These are phyloP conservation scores for Dillenia turbinata DNA, from an alignment of 164 flowering plant genomes.

Conservation along the genomic window DNA sequence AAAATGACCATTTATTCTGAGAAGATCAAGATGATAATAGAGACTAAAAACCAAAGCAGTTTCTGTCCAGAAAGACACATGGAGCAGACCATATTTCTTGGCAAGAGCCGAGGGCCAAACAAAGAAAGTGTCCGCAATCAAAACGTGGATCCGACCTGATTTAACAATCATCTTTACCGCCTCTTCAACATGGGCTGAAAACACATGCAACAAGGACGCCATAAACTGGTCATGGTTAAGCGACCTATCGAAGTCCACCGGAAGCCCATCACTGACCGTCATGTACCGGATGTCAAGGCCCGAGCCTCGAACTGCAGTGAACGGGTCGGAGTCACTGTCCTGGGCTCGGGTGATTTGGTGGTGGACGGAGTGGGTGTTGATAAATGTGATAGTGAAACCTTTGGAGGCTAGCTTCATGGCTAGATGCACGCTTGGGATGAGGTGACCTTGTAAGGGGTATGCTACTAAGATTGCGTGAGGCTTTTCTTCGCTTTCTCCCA, in stretches of 20 bases:
- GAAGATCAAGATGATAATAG: conserved; percentile 67
- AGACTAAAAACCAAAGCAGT: conserved; percentile 66
- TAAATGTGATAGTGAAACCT: conserved; percentile 75
- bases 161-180: conserved; percentile 26
- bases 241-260: conserved; percentile 64
- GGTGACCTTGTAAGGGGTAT: conserved; percentile 83
- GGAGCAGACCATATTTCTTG: conserved; percentile 42
- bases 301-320: conserved; percentile 36
- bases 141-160: conserved; percentile 25
- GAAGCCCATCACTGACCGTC: conserved; percentile 71
- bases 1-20: conserved; percentile 57
- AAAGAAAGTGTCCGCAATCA: conserved; percentile 82
- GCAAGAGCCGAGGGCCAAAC: conserved; percentile 71
- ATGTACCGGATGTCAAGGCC: conserved; percentile 65
- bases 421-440: conserved; percentile 61
- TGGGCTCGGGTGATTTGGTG: conserved; percentile 37
- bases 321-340: conserved; percentile 44
- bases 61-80: conserved; percentile 85
- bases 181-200: conserved; percentile 62
- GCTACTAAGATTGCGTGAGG: conserved; percentile 64
- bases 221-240: conserved; percentile 65
- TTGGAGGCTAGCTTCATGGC: conserved; percentile 70
- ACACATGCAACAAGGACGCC: conserved; percentile 51
- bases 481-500: conserved; percentile 6
- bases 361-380: conserved; percentile 68